Evolutionary conservation across 805 yeast species (phyloP), one percentile per base, ranked within the genome.

Genomic region (Candida cerambycidarum): DNA sequence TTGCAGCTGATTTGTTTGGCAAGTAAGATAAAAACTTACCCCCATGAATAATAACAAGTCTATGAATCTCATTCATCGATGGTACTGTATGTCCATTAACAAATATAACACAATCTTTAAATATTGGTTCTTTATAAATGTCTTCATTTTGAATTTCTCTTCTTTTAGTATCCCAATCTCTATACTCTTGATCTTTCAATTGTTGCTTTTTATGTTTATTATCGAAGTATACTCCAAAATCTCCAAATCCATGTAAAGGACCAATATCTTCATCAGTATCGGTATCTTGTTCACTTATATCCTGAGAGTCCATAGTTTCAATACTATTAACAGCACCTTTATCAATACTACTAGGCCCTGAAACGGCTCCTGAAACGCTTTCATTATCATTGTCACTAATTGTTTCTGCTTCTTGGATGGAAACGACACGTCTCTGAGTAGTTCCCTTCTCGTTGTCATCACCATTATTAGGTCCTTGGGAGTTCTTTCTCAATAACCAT

Each of bases 21-120:
- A 92, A 61, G 61, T 79, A 82, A 47, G 83, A 84, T 16, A 83
- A 56, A 47, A 85, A 87, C 39, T 66, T 72, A 0, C 99, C 99
- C 0, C 98, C 97, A 61, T 90, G 76, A 8, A 79, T 51, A 2
- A 86, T 78, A 2, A 92, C 81, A 51, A 88, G 53, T 42, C 82
- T 75, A 54, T 86, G 92, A 23, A 93, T 64, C 46, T 79, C 83
- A 32, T 76, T 65, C 12, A 89, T 75, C n/a, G 90, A 79, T 0
- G 98, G 98, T 2, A 63, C 65, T 0, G 98, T 92, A 54, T 85
- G 80, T 1, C 99, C 99, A 55, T 89, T 90, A n/a, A 92, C 89
- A 59, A 85, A 82, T 4, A 92, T 72, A 1, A 69, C 62, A 57
- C 90, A 86, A 1, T 75, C 79, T 28, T 65, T 54, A 56, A 92